These are phyloP conservation scores for Populus hybrid DNA, from an alignment of 441 rosid species.

Conservation along the genomic window DNA sequence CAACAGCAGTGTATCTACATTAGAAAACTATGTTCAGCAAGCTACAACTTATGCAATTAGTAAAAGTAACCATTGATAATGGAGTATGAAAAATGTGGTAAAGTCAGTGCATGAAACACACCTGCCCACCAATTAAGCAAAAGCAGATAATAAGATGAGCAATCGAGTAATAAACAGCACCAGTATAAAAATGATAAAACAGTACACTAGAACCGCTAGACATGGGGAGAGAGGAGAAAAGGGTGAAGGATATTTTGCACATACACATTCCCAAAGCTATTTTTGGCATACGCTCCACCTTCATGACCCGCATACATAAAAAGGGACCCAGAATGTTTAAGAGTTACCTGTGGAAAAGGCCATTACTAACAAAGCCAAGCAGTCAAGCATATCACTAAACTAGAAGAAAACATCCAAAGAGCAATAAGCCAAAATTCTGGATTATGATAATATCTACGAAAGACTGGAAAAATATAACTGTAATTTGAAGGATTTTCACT, in stretches of 20 bases:
- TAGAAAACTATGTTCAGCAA: constrained; percentile 13
- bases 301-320: constrained; percentile 90
- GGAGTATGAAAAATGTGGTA: background rate
- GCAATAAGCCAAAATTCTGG: constrained; percentile 4
- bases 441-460: background rate
- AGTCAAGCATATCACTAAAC: constrained; percentile 5
- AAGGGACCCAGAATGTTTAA: constrained; percentile 97
- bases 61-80: background rate
- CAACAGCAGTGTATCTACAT: constrained; percentile 90
- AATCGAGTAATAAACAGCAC: background rate
- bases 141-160: constrained; percentile 15
- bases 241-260: constrained; percentile 15
- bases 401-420: background rate
- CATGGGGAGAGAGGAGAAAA: background rate
- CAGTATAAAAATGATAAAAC: background rate
- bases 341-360: constrained; percentile 61
- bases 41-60: constrained; percentile 4
- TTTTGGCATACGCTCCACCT: constrained; percentile 99
- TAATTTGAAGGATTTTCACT: background rate
- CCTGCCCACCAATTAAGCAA: background rate
- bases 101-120: constrained; percentile 7
- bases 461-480: background rate
- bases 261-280: constrained; percentile 95
- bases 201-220: background rate
- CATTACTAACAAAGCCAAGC: constrained; percentile 19